Conservation (phyloP, 2,329 filamentous ascomycete genomes). For the Pseudocercospora fijiensis region DNA sequence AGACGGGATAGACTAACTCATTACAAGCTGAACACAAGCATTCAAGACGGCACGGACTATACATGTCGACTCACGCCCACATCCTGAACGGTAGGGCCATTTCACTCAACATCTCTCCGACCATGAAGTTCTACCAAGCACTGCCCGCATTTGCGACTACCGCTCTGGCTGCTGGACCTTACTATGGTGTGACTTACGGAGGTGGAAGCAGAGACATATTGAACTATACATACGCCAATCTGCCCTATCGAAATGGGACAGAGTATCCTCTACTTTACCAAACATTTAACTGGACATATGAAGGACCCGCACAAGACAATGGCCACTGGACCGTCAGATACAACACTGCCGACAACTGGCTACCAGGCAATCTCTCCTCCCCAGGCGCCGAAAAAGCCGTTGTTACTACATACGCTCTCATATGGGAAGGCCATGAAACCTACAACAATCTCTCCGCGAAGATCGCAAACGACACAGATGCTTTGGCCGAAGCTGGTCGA, state of each 20-base stretch:
- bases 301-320: background rate
- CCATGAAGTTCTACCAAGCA: background rate
- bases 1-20: background rate
- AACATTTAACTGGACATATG: conserved; percentile 6
- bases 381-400: background rate
- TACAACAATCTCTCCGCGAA: conserved; percentile 7
- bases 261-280: background rate
- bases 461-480: conserved; percentile 8
- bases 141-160: background rate
- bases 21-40: background rate
- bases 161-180: background rate
- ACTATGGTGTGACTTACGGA: background rate
- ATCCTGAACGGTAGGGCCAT: background rate
- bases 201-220: background rate
- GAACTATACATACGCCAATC: conserved; percentile 2
- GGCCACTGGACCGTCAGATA: conserved; percentile 3
- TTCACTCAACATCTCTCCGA: background rate
- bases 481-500: background rate
- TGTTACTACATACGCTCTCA: background rate
- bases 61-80: background rate
- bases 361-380: conserved; percentile 2
- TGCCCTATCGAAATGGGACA: background rate
- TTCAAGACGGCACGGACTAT: background rate
- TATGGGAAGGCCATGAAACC: background rate
- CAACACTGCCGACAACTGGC: conserved; percentile 6